Evolutionary conservation across 345 rosid species (phyloP).

Genomic region (Gossypium thurberi): DNA sequence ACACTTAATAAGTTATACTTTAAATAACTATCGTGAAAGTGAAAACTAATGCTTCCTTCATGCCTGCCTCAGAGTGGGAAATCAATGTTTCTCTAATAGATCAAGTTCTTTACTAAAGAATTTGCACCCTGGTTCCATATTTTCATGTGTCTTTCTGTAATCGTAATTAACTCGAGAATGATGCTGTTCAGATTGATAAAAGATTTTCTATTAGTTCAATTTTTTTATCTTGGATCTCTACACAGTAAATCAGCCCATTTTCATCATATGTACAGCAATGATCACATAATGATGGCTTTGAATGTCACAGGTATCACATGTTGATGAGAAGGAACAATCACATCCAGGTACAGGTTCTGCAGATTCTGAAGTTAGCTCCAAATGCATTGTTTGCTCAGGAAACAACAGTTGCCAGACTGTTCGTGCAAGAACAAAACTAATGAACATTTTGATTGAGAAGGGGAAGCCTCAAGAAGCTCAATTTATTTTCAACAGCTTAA

Average conservation of each 20-base stretch:
- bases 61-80: neutral
- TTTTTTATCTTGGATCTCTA: too few species aligned
- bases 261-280: neutral
- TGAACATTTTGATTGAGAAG: conserved; percentile 62
- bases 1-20: neutral
- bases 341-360: conserved; percentile 25
- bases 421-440: conserved; percentile 78
- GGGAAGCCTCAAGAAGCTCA: conserved; percentile 77
- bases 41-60: neutral
- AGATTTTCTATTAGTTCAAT: too few species aligned
- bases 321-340: conserved; percentile 28
- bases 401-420: conserved; percentile 60
- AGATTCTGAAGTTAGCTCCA: conserved; percentile 15
- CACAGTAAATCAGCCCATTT: neutral
- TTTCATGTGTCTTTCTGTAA: too few species aligned
- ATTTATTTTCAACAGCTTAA: conserved; percentile 51
- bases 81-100: neutral
- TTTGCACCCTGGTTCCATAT: neutral
- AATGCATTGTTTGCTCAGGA: conserved; percentile 57
- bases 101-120: too few species aligned
- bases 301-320: conserved; percentile 30
- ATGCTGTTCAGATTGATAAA: too few species aligned
- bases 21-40: neutral
- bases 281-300: conserved; percentile 8
- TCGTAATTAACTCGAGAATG: too few species aligned